Evolutionary conservation across 192 early-diverging fungal species (phyloP).

Genomic region (Backusella morwellensis): DNA sequence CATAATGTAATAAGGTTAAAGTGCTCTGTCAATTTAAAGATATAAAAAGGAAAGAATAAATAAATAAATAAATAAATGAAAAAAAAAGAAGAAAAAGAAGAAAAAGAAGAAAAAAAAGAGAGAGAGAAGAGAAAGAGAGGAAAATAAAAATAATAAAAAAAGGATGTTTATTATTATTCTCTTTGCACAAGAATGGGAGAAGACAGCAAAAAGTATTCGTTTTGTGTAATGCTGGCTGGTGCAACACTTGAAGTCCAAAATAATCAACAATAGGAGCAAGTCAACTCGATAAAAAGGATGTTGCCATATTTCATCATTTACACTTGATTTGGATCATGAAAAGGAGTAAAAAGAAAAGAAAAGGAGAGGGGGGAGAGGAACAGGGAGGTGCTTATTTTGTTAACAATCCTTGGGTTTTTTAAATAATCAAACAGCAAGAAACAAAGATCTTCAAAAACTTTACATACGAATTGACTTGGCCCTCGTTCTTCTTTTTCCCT

Average conservation of each 20-base stretch:
- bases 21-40: too few relatives aligned
- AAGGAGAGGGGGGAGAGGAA: background rate
- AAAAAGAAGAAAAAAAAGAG: background rate
- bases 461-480: background rate
- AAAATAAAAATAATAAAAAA: too few relatives aligned
- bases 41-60: background rate
- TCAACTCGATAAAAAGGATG: background rate
- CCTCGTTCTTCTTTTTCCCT: background rate
- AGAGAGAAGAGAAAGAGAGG: background rate
- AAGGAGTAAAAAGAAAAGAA: background rate
- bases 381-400: too few relatives aligned
- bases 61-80: background rate
- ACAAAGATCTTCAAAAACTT: background rate
- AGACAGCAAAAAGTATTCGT: background rate
- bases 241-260: too few relatives aligned
- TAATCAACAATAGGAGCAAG: too few relatives aligned
- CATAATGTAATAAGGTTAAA: background rate
- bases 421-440: background rate
- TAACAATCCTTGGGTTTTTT: too few relatives aligned
- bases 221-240: background rate
- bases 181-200: background rate
- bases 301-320: background rate
- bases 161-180: background rate
- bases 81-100: background rate
- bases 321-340: background rate